Evolutionary conservation across 441 rosid genomes (phyloP).

Genomic region (Populus trichocarpa): DNA sequence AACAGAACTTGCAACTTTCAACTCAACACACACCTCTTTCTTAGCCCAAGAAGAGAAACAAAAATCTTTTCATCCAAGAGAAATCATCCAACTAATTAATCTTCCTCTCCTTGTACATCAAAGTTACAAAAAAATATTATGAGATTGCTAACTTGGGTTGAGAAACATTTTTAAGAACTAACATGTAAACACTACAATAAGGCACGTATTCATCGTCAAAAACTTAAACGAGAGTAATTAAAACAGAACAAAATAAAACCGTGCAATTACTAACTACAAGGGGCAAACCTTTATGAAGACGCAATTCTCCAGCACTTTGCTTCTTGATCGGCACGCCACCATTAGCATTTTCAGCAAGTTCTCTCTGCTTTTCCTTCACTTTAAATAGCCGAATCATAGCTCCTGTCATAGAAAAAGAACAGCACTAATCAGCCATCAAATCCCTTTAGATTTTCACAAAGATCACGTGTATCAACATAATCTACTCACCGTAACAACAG

Average conservation of each 20-base stretch:
- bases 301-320: slow-evolving; percentile 93
- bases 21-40: not conserved
- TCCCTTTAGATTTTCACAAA: not conserved
- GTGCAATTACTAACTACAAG: not conserved
- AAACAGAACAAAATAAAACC: not conserved
- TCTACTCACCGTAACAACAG: not conserved
- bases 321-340: slow-evolving; percentile 67
- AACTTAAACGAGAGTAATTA: not conserved
- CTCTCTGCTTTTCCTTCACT: slow-evolving; percentile 93
- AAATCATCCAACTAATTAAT: not conserved
- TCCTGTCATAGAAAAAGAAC: slow-evolving; percentile 21
- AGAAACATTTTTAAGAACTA: not conserved
- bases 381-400: slow-evolving; percentile 88
- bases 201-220: not conserved
- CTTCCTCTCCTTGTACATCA: not conserved
- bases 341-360: slow-evolving; percentile 66
- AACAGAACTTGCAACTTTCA: not conserved
- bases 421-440: not conserved
- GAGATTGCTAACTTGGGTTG: not conserved
- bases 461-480: not conserved
- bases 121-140: not conserved
- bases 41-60: not conserved
- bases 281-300: slow-evolving; percentile 79
- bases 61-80: not conserved
- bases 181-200: not conserved